Evolutionary conservation across 192 early-diverging fungal species (phyloP), one percentile per base, ranked within the genome.

Genomic region (Coemansia sp.): DNA sequence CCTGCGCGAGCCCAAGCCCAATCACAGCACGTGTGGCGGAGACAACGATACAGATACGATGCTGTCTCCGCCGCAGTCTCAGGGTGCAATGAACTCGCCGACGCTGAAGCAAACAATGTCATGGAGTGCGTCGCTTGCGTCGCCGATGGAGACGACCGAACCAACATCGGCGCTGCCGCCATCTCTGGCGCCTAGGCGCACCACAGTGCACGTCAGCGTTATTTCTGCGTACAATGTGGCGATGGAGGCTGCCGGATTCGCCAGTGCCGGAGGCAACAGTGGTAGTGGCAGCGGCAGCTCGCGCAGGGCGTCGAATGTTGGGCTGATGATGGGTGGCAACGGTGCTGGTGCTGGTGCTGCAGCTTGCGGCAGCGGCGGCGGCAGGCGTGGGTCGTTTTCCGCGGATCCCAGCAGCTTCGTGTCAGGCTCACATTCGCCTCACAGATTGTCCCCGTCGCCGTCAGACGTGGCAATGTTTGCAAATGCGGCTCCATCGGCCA

Each of bases 391-490:
- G 16, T 75, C 73, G n/a, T 61, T 75, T 49, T 51, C 73, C 13
- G 61, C 73, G 3, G 63, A 66, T 13, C 18, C 53, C 52, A 68
- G 58, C 9, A 68, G 58, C 28, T 48, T 42, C 42, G n/a, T 53
- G 7, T 28, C 21, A n/a, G 66, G 60, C 4, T 30, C 20, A 37
- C 7, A 40, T n/a, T 65, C 70, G 29, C 67, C 77, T 4, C 53
- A 23, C 30, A 40, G 56, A 26, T 51, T 79, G 10, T 79, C 72
- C 35, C 67, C 72, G 21, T 66, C 64, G 46, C 67, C 71, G n/a
- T 79, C 77, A 10, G 72, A 70, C 23, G 58, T 79, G 18, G 77
- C 77, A 6, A 79, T 79, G 77, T 79, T 79, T 43, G 62, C 77
- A 12, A 35, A 20, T 34, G 37, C 18, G n/a, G 30, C 31, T 34